Evolutionary conservation across 2,329 filamentous ascomycete species (phyloP), one percentile per base, ranked within the genome.

Genomic region (Fusarium sp.): DNA sequence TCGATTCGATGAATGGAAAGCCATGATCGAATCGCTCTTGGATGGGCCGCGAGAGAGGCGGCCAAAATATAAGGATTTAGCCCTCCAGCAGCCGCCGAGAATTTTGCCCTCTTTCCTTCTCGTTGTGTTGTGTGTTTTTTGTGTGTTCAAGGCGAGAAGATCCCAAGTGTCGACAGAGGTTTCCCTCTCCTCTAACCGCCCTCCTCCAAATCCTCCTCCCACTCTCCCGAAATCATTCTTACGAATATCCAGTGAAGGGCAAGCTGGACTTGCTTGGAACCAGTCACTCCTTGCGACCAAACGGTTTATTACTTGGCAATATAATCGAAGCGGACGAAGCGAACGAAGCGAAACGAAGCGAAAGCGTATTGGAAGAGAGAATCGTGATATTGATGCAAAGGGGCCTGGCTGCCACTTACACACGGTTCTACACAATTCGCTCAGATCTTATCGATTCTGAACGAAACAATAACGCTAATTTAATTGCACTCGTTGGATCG

Each of bases 211-310:
- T 77, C 77, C 75, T 76, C 75, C 76, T 34, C 35, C 78, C 78
- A 63, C 71, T 68, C 43, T 74, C 69, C 71, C 64, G 64, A 71
- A 71, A 68, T 76, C 77, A 71, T 77, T 76, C 67, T 35, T 34
- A 34, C 62, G 77, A 68, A 77, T 76, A 78, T 84, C 77, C 82
- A 81, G 83, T 85, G 80, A 85, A 85, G 83, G 82, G 87, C 88
- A 90, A 90, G 88, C 89, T 81, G 89, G 89, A 84, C 88, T 91
- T 90, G 88, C 87, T 88, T 83, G 80, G 81, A 87, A 84, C 84
- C 83, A 84, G 83, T 85, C 87, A 85, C 83, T 89, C 86, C 83
- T 85, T 79, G 67, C 68, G 63, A 25, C 23, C 23, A 23, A 14
- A 43, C 39, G 39, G 11, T 48, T 48, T 48, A 45, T 43, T 43